These are phyloP conservation scores for Chytriomyces sp. DNA, from an alignment of 192 early-diverging fungal genomes.

Conservation along the genomic window DNA sequence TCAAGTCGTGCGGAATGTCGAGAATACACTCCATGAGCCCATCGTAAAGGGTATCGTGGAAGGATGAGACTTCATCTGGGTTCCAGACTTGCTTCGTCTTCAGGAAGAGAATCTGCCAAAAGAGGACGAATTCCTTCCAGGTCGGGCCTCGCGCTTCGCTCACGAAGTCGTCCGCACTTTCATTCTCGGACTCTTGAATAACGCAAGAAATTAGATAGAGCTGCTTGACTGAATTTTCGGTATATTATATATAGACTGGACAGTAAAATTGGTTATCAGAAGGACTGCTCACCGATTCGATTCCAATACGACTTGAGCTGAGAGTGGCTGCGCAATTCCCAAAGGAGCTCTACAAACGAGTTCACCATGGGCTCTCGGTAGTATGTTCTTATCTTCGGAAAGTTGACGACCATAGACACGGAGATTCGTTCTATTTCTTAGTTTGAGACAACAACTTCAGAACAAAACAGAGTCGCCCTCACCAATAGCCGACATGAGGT, in stretches of 20 bases:
- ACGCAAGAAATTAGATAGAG: constrained; percentile 19
- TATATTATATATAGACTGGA: too few relatives aligned
- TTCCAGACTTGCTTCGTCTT: constrained; percentile 20
- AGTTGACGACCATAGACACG: constrained; percentile 48
- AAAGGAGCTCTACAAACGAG: constrained; percentile 57
- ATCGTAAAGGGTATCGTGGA: constrained; percentile 56
- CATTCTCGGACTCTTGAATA: constrained; percentile 17
- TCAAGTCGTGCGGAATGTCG: constrained; percentile 45
- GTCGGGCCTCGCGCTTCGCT: constrained; percentile 12
- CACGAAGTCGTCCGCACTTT: constrained; percentile 23
- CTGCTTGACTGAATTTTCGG: not conserved
- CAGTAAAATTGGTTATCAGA: too few relatives aligned
- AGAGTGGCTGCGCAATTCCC: constrained; percentile 50
- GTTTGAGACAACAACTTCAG: not conserved
- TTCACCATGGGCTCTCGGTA: constrained; percentile 48
- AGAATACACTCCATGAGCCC: constrained; percentile 48
- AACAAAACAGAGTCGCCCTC: not conserved
- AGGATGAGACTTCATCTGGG: constrained; percentile 31
- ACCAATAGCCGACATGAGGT: constrained; percentile 52
- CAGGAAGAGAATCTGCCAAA: constrained; percentile 66
- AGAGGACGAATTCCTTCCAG: constrained; percentile 52
- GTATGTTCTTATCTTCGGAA: constrained; percentile 46
- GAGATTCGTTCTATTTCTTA: constrained; percentile 5
- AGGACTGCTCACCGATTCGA: constrained; percentile 32
- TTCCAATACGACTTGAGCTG: constrained; percentile 31